A percentile compares a stretch with the other conserved stretches of the same genome.
phyloP scores from a whole-genome alignment of 192 early-diverging fungal genomes.

The Linnemannia schmuckeri region DNA sequence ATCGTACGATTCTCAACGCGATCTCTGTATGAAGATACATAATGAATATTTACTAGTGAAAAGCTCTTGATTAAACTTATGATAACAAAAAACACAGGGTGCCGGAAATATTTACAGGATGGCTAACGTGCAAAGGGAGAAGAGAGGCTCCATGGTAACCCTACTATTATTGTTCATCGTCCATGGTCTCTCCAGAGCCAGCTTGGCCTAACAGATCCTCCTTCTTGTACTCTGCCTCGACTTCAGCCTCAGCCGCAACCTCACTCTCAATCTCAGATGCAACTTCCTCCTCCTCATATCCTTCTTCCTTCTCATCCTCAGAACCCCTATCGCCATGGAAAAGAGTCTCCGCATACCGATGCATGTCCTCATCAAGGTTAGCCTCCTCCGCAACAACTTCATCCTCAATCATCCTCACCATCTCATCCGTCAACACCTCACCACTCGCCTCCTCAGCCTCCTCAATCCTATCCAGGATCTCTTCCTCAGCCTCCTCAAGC shows the following conservation, averaged over 20 bases:
- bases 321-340: background rate
- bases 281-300: background rate
- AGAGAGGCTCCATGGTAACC: background rate
- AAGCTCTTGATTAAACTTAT: too few relatives aligned
- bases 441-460: background rate
- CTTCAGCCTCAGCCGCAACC: background rate
- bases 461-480: background rate
- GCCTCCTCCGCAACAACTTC: slow-evolving; percentile 1
- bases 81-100: too few relatives aligned
- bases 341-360: background rate
- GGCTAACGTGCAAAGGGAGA: too few relatives aligned
- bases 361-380: background rate
- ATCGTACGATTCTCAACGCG: too few relatives aligned
- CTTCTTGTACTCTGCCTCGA: slow-evolving; percentile 1
- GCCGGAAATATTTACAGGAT: too few relatives aligned
- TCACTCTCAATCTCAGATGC: background rate
- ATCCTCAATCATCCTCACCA: background rate
- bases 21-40: too few relatives aligned
- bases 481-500: background rate
- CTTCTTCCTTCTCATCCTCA: background rate
- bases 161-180: slow-evolving; percentile 25
- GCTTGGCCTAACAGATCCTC: slow-evolving; percentile 29
- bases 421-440: background rate
- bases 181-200: slow-evolving; percentile 31
- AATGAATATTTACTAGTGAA: too few relatives aligned